phyloP scores from a whole-genome alignment of 257 asterid species.

The Solanum medicagineum region DNA sequence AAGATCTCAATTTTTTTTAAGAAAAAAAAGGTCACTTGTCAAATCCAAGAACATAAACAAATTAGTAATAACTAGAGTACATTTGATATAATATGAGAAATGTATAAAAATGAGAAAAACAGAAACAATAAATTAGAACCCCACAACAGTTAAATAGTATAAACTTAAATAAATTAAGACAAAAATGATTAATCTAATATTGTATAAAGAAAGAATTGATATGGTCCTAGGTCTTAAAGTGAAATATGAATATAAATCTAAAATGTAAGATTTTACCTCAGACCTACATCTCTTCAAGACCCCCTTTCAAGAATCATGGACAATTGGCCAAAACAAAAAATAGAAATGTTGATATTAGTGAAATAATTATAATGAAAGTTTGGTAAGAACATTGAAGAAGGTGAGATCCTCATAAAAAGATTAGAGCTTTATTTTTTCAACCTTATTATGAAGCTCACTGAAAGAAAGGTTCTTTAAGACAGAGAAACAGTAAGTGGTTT shows the following conservation, averaged over 20 bases:
- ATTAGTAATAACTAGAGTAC: background rate
- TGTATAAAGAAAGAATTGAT: background rate
- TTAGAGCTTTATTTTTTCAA: conserved; percentile 51
- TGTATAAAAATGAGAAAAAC: conserved; percentile 5
- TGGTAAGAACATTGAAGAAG: conserved; percentile 58
- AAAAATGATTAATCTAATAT: background rate
- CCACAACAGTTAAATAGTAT: background rate
- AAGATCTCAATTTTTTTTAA: background rate
- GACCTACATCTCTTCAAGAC: conserved; percentile 61
- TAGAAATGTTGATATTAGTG: background rate
- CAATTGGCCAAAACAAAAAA: conserved; percentile 11
- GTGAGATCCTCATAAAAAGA: conserved; percentile 67
- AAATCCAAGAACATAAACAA: conserved; percentile 15
- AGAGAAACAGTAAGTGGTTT: conserved; percentile 32
- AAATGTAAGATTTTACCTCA: conserved; percentile 47
- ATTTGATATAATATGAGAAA: background rate
- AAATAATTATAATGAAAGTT: conserved; percentile 12
- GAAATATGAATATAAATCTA: conserved; percentile 36
- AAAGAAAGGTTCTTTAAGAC: conserved; percentile 6
- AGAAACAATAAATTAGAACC: conserved; percentile 9
- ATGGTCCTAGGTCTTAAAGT: conserved; percentile 17
- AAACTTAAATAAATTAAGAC: conserved; percentile 9
- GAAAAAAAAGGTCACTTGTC: conserved; percentile 21
- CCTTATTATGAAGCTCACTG: conserved; percentile 26
- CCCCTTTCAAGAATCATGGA: conserved; percentile 26